Conservation (phyloP, 768 basidiomycete species). For the Paxillus rubicundulus region DNA sequence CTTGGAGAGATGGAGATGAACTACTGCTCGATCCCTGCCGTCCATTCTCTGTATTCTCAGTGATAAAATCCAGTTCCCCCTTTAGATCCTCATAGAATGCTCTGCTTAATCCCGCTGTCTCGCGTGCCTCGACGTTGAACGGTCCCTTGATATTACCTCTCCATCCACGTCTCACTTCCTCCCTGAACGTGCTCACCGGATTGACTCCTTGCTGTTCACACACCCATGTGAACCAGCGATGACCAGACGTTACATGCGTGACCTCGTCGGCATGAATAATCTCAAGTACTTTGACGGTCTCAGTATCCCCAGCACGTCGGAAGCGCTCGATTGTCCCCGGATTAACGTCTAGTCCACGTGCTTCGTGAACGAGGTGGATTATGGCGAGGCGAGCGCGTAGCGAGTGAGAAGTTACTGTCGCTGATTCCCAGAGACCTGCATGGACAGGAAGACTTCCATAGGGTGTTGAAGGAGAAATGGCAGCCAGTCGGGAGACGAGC, state of each 20-base stretch:
- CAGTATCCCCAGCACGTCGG: constrained; percentile 58
- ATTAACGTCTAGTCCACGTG: constrained; percentile 81
- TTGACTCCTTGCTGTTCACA: constrained; percentile 55
- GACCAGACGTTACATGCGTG: constrained; percentile 78
- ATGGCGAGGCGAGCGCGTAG: constrained; percentile 73
- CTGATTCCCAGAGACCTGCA: constrained; percentile 79
- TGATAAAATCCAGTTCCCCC: constrained; percentile 42
- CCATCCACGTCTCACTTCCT: constrained; percentile 69
- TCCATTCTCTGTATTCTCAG: not conserved
- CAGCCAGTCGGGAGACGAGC: constrained; percentile 57
- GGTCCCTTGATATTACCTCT: constrained; percentile 74
- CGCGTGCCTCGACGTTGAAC: constrained; percentile 74
- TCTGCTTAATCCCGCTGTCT: constrained; percentile 66
- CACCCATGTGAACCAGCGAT: constrained; percentile 81
- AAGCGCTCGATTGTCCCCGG: constrained; percentile 76
- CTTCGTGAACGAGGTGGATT: constrained; percentile 85
- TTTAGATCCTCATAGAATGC: constrained; percentile 72
- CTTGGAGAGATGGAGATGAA: not conserved
- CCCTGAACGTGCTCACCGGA: constrained; percentile 64
- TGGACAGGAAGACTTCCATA: constrained; percentile 74
- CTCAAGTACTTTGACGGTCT: constrained; percentile 66
- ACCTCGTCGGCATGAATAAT: constrained; percentile 80
- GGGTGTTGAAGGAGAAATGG: constrained; percentile 60
- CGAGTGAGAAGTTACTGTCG: constrained; percentile 61
- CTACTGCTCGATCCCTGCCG: not conserved